Conservation (phyloP, 2,329 filamentous ascomycete species). For the Endoconidiophora polonica region DNA sequence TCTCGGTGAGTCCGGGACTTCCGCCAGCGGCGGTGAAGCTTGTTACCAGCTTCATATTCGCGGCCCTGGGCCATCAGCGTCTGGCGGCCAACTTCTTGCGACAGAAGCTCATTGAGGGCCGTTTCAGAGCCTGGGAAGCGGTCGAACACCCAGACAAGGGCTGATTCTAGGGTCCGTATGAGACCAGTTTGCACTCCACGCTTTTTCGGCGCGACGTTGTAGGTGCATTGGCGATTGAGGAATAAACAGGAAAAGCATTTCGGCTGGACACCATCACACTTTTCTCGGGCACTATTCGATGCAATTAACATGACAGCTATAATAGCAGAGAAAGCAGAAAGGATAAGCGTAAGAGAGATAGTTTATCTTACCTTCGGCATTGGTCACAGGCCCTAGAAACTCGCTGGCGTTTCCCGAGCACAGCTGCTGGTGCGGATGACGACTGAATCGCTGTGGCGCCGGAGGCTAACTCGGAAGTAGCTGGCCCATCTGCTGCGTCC, state of each 20-base stretch:
- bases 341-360: neutral
- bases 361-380: constrained; percentile 29
- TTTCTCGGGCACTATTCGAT: constrained; percentile 39
- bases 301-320: neutral
- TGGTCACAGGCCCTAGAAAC: constrained; percentile 55
- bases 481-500: constrained; percentile 14
- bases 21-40: constrained; percentile 44
- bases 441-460: constrained; percentile 14
- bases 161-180: constrained; percentile 54
- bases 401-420: constrained; percentile 39
- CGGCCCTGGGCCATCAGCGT: constrained; percentile 35
- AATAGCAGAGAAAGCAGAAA: neutral
- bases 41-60: constrained; percentile 29
- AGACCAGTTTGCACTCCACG: constrained; percentile 68
- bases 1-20: constrained; percentile 44
- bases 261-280: constrained; percentile 54
- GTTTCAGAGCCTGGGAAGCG: constrained; percentile 42
- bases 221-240: constrained; percentile 50
- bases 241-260: constrained; percentile 49
- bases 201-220: constrained; percentile 58
- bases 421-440: constrained; percentile 15
- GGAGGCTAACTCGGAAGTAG: constrained; percentile 14
- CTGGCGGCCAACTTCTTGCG: constrained; percentile 26
- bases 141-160: constrained; percentile 49
- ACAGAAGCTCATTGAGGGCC: constrained; percentile 37